Evolutionary conservation across 2,329 filamentous ascomycete genomes (phyloP).

Genomic region (Fonsecaea nubica): DNA sequence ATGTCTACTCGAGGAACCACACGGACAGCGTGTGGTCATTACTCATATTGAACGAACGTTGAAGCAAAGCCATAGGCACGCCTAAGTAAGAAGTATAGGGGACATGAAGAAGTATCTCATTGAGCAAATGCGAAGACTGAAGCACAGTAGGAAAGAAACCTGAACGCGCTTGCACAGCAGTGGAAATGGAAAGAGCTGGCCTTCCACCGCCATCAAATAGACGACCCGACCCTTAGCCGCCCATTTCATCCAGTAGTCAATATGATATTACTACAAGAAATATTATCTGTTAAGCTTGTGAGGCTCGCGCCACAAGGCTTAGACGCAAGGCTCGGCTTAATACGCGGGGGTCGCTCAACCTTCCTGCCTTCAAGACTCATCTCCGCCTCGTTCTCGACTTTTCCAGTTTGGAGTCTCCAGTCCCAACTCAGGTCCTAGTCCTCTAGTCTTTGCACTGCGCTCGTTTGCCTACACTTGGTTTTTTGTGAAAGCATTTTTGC

Average conservation of each 20-base stretch:
- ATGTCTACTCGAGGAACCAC: slow-evolving; percentile 24
- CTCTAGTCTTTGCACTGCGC: neutral
- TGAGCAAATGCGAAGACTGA: neutral
- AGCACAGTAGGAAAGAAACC: neutral
- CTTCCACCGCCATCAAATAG: neutral
- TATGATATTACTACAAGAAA: neutral
- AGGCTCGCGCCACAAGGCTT: neutral
- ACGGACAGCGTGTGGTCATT: slow-evolving; percentile 29
- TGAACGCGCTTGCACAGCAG: neutral
- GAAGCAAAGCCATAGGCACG: slow-evolving; percentile 8
- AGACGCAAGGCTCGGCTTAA: too few species aligned
- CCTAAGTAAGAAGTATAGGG: neutral
- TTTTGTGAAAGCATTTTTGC: neutral
- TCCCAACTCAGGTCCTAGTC: neutral
- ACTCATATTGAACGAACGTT: slow-evolving; percentile 29
- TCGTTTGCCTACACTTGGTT: neutral
- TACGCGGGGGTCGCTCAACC: slow-evolving; percentile 19
- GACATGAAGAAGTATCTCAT: neutral
- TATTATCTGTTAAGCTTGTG: neutral
- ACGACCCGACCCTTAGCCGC: neutral
- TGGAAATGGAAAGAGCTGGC: neutral
- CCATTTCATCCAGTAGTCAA: neutral
- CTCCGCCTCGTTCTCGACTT: slow-evolving; percentile 13
- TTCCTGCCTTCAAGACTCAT: slow-evolving; percentile 14
- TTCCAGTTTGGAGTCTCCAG: neutral